Percentiles rank a stretch among this genome's conserved stretches.
phyloP scores from a whole-genome alignment of 129 eudicot species.

The sunflower (Helianthus annuus) region DNA sequence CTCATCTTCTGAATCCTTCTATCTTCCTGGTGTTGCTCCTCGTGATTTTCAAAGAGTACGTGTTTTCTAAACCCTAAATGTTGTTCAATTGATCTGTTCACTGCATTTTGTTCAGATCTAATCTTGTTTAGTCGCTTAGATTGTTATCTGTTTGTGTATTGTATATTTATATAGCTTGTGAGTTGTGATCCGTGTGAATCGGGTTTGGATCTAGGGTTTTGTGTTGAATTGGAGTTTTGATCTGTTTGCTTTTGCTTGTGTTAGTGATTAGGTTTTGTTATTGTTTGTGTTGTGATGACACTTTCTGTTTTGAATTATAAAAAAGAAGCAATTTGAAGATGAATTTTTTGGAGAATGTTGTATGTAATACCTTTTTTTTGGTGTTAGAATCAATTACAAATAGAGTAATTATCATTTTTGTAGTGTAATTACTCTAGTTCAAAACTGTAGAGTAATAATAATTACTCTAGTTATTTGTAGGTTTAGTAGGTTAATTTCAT shows the following conservation, averaged over 20 bases:
- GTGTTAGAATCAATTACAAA: too few species aligned
- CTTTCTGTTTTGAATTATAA: neutral
- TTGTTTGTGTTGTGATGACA: slow-evolving; percentile 1
- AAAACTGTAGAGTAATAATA: too few species aligned
- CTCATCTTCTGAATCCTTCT: slow-evolving; percentile 2
- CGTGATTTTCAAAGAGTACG: slow-evolving; percentile 13
- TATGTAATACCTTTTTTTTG: neutral
- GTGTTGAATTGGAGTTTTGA: slow-evolving; percentile 1
- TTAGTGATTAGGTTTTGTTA: slow-evolving; percentile 12
- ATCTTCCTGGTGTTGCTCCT: slow-evolving; percentile 18
- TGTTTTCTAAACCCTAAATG: neutral
- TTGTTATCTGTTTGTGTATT: too few species aligned
- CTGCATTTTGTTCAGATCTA: slow-evolving; percentile 17
- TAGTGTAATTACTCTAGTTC: too few species aligned
- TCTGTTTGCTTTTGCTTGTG: slow-evolving; percentile 16
- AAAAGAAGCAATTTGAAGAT: neutral
- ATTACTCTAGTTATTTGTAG: too few species aligned
- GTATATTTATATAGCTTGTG: slow-evolving; percentile 3
- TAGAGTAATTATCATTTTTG: too few species aligned
- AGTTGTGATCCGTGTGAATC: slow-evolving; percentile 5
- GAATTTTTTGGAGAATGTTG: slow-evolving; percentile 23
- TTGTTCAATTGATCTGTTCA: slow-evolving; percentile 4
- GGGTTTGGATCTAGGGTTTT: slow-evolving; percentile 23
- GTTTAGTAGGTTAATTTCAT: too few species aligned
- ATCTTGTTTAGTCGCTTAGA: neutral